Evolutionary conservation across 768 basidiomycete species (phyloP), one percentile per base, ranked within the genome.

Genomic region (Dentipellis sp.): DNA sequence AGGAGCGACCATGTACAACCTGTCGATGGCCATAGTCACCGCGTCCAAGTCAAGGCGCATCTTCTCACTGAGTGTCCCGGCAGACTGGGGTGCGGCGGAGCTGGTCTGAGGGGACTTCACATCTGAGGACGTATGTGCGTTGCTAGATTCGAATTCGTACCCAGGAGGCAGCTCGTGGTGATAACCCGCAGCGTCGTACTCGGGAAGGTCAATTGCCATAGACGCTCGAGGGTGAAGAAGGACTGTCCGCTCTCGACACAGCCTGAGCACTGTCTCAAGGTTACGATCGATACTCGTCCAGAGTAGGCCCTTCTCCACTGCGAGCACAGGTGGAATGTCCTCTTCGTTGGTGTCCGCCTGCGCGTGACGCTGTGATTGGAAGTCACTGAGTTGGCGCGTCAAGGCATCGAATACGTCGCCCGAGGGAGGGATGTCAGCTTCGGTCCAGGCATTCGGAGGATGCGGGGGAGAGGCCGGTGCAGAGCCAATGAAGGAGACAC

Each of bases 1-100:
- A 0, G 95, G 94, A 0, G 92, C 83, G 34, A 86, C 88, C 8
- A 80, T 69, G 68, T 97, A 91, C 10, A 97, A 72, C 38, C 93
- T 76, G 67, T 95, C 94, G 63, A 99, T 94, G 34, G 97, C 94
- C 67, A 80, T 78, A 0, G 90, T 82, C 47, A 98, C 83, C 10
- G 79, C 77, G 62, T 97, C 93, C 17, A 97, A 75, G 67, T 98
- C 95, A 64, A 88, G 70, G 52, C 82, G 72, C 82, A 86, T 88
- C 74, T 94, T 94, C 69, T 93, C 91, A 67, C 79, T 82, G 16
- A 53, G 58, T 54, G 62, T 36, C 16, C 50, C 45, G 11, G 59
- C 40, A 10, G 55, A 48, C 16, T n/a, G n/a, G 4, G 46, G 39
- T 21, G 14, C 47, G 29, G 52, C 53, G 40, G 6, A 45, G 23